Base-by-base conservation (phyloP, 2,329 filamentous ascomycete genomes). In the Aspergillus glaucus region DNA sequence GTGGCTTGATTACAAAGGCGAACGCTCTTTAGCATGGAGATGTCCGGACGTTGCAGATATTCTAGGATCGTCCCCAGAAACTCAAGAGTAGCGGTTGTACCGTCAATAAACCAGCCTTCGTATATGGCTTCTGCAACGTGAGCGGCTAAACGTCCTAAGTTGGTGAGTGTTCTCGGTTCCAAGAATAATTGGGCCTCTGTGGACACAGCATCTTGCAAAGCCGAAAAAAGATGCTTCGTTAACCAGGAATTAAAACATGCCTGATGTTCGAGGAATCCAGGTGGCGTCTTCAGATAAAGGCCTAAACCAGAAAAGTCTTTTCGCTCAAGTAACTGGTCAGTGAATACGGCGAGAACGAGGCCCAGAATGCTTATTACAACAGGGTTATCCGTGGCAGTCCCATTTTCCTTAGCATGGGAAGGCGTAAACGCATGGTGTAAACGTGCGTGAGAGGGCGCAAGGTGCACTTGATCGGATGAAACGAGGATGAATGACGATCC, bases 21-120 rank as follows among this genome's bases (percentile, higher is more conserved):
- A 6, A 98, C 90, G 37, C 82, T 88, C 69, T 97, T 98, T 55
- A 92, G 72, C 9, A 76, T 77, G 0, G 88, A 81, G 32, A 98
- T 77, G 12, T 95, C 88, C 0, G 91, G 86, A 8, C 87, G 81
- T 63, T 95, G 89, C 3, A 98, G 75, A 60, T 95, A 92, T 64
- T 98, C 93, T 6, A 98, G 70, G 6, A 96, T 71, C 46, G 85
- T 84, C 1, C 92, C 93, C 3, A 85, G 80, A 59, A 96, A 94
- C 60, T 97, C 91, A 28, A 97, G 78, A 57, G 93, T 79, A 3
- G 82, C 78, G 58, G 90, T 87, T 1, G 88, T 88, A 1, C 92
- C 92, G 55, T 93, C 86, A 54, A 96, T 81, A 62, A 97, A 97
- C 88, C 91, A 96, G 14, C 93, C 93, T 68, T 97, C 93, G 56